phyloP scores from a whole-genome alignment of 495 filamentous ascomycete species.

The Terfezia claveryi region DNA sequence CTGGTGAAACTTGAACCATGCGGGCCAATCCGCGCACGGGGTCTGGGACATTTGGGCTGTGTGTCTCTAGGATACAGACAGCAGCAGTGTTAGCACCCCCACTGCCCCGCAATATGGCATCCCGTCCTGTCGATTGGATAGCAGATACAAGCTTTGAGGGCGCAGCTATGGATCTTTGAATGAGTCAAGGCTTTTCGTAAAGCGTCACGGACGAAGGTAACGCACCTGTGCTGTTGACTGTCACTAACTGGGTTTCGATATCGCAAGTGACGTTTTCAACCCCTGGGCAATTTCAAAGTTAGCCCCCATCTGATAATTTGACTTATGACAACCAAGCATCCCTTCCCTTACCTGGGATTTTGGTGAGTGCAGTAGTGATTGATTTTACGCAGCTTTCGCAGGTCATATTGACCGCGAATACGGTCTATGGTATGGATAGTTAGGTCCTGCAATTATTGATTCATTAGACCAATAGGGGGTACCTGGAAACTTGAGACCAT shows the following conservation, averaged over 20 bases:
- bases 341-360: conserved; percentile 37
- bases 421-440: conserved; percentile 34
- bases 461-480: not conserved
- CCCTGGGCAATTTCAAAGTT: conserved; percentile 18
- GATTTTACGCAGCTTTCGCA: conserved; percentile 74
- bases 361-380: conserved; percentile 50
- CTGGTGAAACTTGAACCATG: conserved; percentile 58
- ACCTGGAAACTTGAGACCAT: not conserved
- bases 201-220: conserved; percentile 16
- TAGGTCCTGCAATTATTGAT: not conserved
- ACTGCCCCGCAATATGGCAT: conserved; percentile 83
- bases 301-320: not conserved
- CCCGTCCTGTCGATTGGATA: conserved; percentile 72
- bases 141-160: conserved; percentile 73
- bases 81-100: conserved; percentile 73
- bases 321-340: not conserved
- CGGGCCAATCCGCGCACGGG: conserved; percentile 54
- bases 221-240: conserved; percentile 44
- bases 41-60: conserved; percentile 34
- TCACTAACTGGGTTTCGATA: conserved; percentile 43
- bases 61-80: conserved; percentile 91
- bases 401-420: conserved; percentile 84
- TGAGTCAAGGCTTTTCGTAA: conserved; percentile 19
- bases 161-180: conserved; percentile 33
- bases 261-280: conserved; percentile 46